Evolutionary conservation across 2,329 filamentous ascomycete genomes (phyloP).

Genomic region (Colletotrichum orbiculare): DNA sequence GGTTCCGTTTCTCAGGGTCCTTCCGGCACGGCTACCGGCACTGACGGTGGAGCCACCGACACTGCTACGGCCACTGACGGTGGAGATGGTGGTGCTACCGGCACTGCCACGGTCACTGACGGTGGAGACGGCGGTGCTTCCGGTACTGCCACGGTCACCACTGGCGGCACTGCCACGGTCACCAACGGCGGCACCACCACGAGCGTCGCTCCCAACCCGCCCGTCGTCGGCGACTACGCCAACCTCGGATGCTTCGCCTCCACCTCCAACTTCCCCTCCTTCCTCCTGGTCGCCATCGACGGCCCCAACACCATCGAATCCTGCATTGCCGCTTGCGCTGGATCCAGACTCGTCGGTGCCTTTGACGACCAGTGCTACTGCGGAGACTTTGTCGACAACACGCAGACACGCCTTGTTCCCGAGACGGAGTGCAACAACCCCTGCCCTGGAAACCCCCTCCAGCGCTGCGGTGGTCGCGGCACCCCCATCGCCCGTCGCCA

Average conservation of each 20-base stretch:
- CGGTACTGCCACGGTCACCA: not conserved
- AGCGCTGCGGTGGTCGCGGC: conserved; percentile 43
- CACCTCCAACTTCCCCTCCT: conserved; percentile 39
- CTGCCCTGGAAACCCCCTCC: conserved; percentile 42
- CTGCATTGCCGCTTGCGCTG: conserved; percentile 41
- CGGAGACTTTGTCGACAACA: conserved; percentile 36
- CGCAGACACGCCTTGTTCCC: conserved; percentile 23
- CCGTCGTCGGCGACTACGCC: conserved; percentile 37
- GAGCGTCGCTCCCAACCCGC: conserved; percentile 34
- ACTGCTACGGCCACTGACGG: not conserved
- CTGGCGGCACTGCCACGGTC: not conserved
- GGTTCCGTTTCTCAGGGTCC: not conserved
- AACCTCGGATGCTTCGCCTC: conserved; percentile 44
- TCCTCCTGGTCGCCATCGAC: conserved; percentile 32
- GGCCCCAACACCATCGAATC: conserved; percentile 43
- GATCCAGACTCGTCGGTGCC: conserved; percentile 42
- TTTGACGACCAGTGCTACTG: conserved; percentile 46
- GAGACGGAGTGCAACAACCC: conserved; percentile 40
- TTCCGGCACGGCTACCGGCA: not conserved
- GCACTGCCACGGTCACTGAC: not conserved
- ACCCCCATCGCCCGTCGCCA: conserved; percentile 4
- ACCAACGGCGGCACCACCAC: not conserved
- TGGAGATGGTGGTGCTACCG: not conserved
- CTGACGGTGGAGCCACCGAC: not conserved
- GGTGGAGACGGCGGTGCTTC: not conserved